Conservation (phyloP, 345 rosid genomes). For the Syzygium grande region DNA sequence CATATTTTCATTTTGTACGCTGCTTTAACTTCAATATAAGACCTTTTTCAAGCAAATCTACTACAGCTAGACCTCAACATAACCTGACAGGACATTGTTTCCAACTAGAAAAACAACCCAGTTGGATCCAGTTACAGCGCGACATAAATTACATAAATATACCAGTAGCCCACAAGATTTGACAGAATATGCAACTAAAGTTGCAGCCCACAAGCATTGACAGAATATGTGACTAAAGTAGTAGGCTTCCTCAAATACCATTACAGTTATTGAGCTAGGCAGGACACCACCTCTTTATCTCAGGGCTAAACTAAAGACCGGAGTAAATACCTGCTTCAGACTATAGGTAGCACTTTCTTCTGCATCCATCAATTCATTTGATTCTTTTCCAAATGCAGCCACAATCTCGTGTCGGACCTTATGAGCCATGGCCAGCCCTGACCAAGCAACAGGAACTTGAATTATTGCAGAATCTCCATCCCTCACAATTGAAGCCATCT, state of each 20-base stretch:
- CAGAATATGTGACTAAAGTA: neutral
- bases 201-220: neutral
- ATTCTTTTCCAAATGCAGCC: constrained; percentile 65
- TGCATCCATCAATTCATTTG: constrained; percentile 47
- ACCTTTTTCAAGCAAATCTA: neutral
- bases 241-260: neutral
- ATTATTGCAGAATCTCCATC: constrained; percentile 82
- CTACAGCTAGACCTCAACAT: neutral
- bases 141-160: neutral
- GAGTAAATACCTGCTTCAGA: constrained; percentile 67
- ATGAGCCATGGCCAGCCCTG: constrained; percentile 92
- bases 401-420: constrained; percentile 86
- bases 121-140: neutral
- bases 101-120: neutral
- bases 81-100: neutral
- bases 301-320: neutral
- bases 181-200: neutral
- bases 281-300: neutral
- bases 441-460: constrained; percentile 80
- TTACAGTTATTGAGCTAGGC: neutral
- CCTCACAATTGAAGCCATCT: constrained; percentile 92
- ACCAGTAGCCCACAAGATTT: neutral
- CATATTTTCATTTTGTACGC: neutral
- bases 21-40: neutral
- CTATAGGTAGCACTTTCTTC: constrained; percentile 72